Conservation (phyloP, 768 basidiomycete genomes). For the Suillus sp. region DNA sequence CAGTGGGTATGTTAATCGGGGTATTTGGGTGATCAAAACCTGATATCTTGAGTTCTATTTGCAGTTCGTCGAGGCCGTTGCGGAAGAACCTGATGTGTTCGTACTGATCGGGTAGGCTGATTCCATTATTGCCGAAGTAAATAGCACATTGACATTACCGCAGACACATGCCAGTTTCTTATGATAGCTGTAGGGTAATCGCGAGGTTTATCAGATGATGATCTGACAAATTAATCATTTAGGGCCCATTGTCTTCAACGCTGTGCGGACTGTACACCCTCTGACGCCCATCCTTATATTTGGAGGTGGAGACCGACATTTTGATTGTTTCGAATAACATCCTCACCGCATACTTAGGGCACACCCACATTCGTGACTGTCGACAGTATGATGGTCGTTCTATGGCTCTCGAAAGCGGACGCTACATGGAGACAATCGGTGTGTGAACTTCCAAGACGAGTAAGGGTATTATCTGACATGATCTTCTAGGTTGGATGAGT, state of each 20-base stretch:
- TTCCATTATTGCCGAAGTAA: neutral
- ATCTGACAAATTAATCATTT: neutral
- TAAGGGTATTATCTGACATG: neutral
- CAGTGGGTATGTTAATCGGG: conserved; percentile 53
- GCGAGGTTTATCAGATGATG: neutral
- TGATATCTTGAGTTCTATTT: conserved; percentile 1
- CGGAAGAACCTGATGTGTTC: conserved; percentile 83
- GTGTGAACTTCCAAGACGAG: conserved; percentile 16
- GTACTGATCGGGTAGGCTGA: conserved; percentile 60
- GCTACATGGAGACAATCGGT: conserved; percentile 95
- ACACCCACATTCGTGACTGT: conserved; percentile 82
- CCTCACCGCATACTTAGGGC: conserved; percentile 44
- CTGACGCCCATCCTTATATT: conserved; percentile 81
- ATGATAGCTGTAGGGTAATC: conserved; percentile 59
- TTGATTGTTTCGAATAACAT: neutral
- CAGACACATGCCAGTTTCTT: conserved; percentile 84
- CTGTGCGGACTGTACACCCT: conserved; percentile 72
- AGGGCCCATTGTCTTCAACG: conserved; percentile 76
- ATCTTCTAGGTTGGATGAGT: conserved; percentile 61
- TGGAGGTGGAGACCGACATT: conserved; percentile 49
- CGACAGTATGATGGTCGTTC: conserved; percentile 65
- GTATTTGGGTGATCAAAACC: too few species aligned
- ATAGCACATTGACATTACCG: neutral
- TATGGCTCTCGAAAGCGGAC: conserved; percentile 79
- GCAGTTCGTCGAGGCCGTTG: conserved; percentile 77